A percentile compares a stretch with the other conserved stretches of the same genome.
Conservation (phyloP, 1,284 basidiomycete species). For the Fomitopsis schrenkii region DNA sequence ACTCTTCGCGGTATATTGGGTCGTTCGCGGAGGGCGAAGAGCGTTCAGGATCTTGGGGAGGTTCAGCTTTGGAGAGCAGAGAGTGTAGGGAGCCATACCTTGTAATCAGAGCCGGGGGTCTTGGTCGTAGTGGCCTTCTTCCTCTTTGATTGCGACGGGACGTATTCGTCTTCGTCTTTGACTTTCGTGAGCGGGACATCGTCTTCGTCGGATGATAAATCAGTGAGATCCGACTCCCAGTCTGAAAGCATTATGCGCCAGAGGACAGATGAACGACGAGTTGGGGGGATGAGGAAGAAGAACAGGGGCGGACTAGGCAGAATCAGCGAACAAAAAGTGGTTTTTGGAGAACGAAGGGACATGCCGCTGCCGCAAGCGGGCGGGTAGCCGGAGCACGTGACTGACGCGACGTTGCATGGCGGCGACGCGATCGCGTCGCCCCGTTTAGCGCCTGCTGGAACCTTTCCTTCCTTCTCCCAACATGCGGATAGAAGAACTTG, state of each 20-base stretch:
- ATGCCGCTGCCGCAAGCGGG: neutral
- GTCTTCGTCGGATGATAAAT: constrained; percentile 28
- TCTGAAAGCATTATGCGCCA: constrained; percentile 21
- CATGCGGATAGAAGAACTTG: constrained; percentile 25
- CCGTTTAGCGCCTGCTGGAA: neutral
- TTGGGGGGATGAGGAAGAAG: neutral
- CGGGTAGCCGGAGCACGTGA: neutral
- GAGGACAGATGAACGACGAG: neutral
- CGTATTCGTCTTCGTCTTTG: constrained; percentile 30
- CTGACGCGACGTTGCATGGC: neutral
- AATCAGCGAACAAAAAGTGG: neutral
- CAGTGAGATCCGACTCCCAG: constrained; percentile 40
- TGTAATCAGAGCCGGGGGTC: constrained; percentile 28
- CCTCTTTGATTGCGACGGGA: constrained; percentile 20
- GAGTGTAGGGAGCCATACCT: constrained; percentile 15
- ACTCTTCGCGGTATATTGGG: constrained; percentile 38
- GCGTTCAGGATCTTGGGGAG: constrained; percentile 19
- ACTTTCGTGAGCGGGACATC: too few relatives aligned
- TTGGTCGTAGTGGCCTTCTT: constrained; percentile 17
- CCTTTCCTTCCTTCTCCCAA: neutral
- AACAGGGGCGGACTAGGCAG: neutral
- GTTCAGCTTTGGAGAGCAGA: neutral
- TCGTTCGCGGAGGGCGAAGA: constrained; percentile 39
- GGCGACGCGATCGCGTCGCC: neutral
- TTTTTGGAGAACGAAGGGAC: neutral